phyloP scores from a whole-genome alignment of 106 monocot species.

The Dioscorea dumetorum region DNA sequence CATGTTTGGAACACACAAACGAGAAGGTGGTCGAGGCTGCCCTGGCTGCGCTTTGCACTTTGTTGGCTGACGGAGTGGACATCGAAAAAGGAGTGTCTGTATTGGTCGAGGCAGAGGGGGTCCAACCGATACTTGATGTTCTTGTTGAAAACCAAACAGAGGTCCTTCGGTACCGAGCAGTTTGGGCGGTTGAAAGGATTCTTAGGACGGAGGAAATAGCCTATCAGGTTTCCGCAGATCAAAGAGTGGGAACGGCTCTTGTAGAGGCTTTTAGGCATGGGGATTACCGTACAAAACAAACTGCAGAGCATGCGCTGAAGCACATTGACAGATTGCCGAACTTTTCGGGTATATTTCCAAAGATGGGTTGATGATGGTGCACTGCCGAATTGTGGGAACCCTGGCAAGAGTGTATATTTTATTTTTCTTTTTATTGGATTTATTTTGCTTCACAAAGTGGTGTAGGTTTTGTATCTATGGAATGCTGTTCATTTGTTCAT shows the following conservation, averaged over 20 bases:
- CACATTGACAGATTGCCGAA: constrained; percentile 85
- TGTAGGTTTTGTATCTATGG: neutral
- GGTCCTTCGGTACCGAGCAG: constrained; percentile 52
- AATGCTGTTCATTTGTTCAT: neutral
- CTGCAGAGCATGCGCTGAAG: constrained; percentile 82
- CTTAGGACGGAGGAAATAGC: constrained; percentile 83
- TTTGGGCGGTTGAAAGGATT: constrained; percentile 96
- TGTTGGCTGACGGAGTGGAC: constrained; percentile 61
- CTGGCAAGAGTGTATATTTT: neutral
- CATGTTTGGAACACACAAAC: constrained; percentile 73
- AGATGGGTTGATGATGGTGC: constrained; percentile 17
- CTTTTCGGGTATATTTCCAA: constrained; percentile 83
- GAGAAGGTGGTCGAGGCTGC: constrained; percentile 74
- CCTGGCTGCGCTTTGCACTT: constrained; percentile 63
- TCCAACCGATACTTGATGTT: constrained; percentile 64
- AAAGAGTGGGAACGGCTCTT: constrained; percentile 66
- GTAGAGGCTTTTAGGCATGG: constrained; percentile 86
- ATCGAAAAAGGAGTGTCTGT: constrained; percentile 67
- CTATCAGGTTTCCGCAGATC: constrained; percentile 49
- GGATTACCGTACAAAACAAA: constrained; percentile 73
- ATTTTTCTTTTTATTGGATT: neutral
- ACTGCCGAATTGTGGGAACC: neutral
- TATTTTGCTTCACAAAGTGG: neutral
- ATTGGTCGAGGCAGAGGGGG: constrained; percentile 56
- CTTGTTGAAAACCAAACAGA: constrained; percentile 48